Base-by-base conservation (phyloP, 192 early-diverging fungal genomes). In the Entophlyctis helioformis region DNA sequence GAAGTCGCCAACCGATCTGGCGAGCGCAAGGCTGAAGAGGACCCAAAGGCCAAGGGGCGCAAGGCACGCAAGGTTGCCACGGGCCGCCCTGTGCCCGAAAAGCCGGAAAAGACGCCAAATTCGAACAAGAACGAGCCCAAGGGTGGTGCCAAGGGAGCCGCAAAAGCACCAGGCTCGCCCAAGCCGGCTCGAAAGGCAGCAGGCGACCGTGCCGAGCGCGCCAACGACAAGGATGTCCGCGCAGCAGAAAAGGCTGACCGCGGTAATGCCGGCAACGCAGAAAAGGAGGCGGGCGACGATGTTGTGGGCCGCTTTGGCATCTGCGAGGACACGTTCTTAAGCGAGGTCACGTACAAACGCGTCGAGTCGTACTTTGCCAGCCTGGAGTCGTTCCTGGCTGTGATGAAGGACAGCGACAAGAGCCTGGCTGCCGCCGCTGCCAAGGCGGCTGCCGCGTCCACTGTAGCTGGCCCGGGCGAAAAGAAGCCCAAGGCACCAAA, bases 1-100 rank as follows among this genome's bases (percentile, higher is more conserved):
- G 69, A 69, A 36, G 28, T 67, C 12, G 64, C 66, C 2, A 22
- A 56, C 8, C 45, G 59, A 37, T 20, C 64, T 0, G 69, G 64
- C 4, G 66, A 75, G 15, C 50, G 66, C 12, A 78, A 78, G 44
- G 54, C 53, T n/a, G 71, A 71, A 46, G 71, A 72, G 38, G 71
- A 74, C 24, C 28, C 43, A 20, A 35, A 53, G 37, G 47, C 56
- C 28, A 59, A 56, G 25, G 48, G 44, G 40, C 3, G 36, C 60
- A 66, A 41, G 48, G 27, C 38, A 19, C 20, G 25, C 50, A 16
- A n/a, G 33, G 12, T n/a, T 46, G 39, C 51, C 43, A 22, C n/a
- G n/a, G n/a, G n/a, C n/a, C n/a, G 42, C 16, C 56, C 36, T 10
- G 38, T 33, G 18, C 42, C 39, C 22, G 61, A 69, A 25, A 75